Evolutionary conservation across 768 basidiomycete species (phyloP), one percentile per base, ranked within the genome.

Genomic region (Amyloporia xantha): DNA sequence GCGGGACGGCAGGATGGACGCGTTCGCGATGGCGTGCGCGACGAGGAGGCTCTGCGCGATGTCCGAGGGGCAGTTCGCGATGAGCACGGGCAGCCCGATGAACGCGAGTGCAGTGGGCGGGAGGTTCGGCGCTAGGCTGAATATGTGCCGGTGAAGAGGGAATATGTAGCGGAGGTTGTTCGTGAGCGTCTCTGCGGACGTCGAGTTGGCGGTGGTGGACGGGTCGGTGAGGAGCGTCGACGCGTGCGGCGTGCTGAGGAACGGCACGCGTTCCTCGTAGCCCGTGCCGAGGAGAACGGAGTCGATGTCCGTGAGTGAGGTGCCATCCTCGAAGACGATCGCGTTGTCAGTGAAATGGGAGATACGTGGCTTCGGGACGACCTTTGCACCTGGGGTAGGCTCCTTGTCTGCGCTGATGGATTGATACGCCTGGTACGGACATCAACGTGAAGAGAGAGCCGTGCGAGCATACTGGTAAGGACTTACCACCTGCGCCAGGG

Each of bases 91-190:
- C 2, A 81, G 66, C 2, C 79, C 78, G 49, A 81, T 65, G 59
- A 82, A 79, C 4, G 76, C 69, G 20, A 81, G 71, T 13, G 78
- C 76, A 33, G 71, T 77, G 1, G 70, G 59, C 1, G 79, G 79
- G 45, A 76, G 64, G 6, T 62, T 58, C 4, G 71, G 57, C n/a
- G 71, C 69, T 36, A 81, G 62, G 12, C 74, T 76, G 53, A 84
- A 71, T 21, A 81, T 72, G 59, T 79, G 75, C 23, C 65, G 59
- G 57, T 78, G 69, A 4, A 82, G 60, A 1, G 81, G 80, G 59
- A 76, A 77, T 35, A 82, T 70, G 56, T 81, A 79, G 1, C 67
- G 68, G 19, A 68, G 57, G 62, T 82, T 84, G 25, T 69, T 75
- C 15, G 71, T 67, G 26, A 81, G 68, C 12, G 54, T 26, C 12